Conservation (phyloP, 2,329 filamentous ascomycete species). For the Trichoderma harzianum region DNA sequence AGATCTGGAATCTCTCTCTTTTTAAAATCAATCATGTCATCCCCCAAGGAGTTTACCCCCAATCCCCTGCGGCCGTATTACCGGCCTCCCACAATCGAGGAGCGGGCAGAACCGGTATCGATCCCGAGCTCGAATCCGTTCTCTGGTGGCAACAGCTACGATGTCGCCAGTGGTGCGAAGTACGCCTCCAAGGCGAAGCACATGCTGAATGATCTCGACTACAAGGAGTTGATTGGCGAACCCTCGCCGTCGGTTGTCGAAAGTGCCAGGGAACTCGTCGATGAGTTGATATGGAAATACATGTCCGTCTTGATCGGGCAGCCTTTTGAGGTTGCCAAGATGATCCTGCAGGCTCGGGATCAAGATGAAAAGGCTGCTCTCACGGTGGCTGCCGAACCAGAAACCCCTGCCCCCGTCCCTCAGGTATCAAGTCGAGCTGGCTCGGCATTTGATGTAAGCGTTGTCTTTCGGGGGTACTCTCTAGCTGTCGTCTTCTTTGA, state of each 20-base stretch:
- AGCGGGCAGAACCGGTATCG: conserved; percentile 38
- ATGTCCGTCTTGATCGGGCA: conserved; percentile 84
- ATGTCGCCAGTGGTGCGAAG: conserved; percentile 34
- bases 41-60: conserved; percentile 44
- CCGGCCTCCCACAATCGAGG: conserved; percentile 57
- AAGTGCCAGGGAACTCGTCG: conserved; percentile 71
- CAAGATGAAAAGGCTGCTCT: conserved; percentile 48
- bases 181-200: conserved; percentile 66
- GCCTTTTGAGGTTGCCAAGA: conserved; percentile 97
- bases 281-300: conserved; percentile 90
- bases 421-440: conserved; percentile 33
- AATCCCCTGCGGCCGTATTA: conserved; percentile 71
- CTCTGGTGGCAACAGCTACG: conserved; percentile 40
- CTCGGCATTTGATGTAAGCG: conserved; percentile 37
- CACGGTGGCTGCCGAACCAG: conserved; percentile 25
- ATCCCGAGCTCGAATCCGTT: conserved; percentile 45
- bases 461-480: not conserved
- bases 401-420: conserved; percentile 25
- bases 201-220: conserved; percentile 86
- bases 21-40: conserved; percentile 41
- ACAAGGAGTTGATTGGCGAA: conserved; percentile 80
- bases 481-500: not conserved
- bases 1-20: conserved; percentile 27
- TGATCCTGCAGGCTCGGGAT: conserved; percentile 72
- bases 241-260: conserved; percentile 71